Percentiles rank a stretch among this genome's conserved stretches.
phyloP scores from a whole-genome alignment of 176 grass and related monocot species.

The Triticum monococcum region DNA sequence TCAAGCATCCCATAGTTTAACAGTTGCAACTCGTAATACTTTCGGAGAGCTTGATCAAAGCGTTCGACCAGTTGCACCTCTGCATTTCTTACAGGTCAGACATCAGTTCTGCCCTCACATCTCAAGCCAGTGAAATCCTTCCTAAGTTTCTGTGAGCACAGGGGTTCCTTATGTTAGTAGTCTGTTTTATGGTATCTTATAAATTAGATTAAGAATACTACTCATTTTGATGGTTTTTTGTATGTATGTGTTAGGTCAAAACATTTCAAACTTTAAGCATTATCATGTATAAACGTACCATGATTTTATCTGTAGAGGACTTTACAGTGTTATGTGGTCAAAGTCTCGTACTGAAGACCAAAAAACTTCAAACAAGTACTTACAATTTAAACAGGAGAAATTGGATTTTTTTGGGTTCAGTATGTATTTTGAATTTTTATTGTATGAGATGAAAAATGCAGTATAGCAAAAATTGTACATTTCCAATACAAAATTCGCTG shows the following conservation, averaged over 20 bases:
- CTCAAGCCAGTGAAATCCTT: constrained; percentile 9
- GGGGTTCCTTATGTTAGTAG: background rate
- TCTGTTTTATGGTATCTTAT: background rate
- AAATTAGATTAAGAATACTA: background rate
- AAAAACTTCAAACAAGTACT: background rate
- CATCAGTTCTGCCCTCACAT: constrained; percentile 15
- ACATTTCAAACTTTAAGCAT: background rate
- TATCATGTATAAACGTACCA: background rate
- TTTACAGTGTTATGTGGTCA: background rate
- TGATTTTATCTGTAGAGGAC: background rate
- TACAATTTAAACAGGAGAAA: background rate
- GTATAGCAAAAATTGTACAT: background rate
- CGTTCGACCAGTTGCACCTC: constrained; percentile 76
- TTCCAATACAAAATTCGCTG: constrained; percentile 2
- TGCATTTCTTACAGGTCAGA: constrained; percentile 82
- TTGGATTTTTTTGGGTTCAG: background rate
- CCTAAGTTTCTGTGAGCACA: background rate
- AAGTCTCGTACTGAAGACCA: background rate
- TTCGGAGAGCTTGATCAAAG: constrained; percentile 93
- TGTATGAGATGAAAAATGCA: constrained; percentile 21
- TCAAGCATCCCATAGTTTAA: constrained; percentile 86
- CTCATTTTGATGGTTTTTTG: background rate
- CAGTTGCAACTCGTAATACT: constrained; percentile 88
- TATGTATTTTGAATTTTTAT: background rate
- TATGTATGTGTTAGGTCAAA: background rate